A percentile compares a stretch with the other conserved stretches of the same genome.
Evolutionary conservation across 2,329 filamentous ascomycete genomes (phyloP).

Genomic region (Chalara sp.): DNA sequence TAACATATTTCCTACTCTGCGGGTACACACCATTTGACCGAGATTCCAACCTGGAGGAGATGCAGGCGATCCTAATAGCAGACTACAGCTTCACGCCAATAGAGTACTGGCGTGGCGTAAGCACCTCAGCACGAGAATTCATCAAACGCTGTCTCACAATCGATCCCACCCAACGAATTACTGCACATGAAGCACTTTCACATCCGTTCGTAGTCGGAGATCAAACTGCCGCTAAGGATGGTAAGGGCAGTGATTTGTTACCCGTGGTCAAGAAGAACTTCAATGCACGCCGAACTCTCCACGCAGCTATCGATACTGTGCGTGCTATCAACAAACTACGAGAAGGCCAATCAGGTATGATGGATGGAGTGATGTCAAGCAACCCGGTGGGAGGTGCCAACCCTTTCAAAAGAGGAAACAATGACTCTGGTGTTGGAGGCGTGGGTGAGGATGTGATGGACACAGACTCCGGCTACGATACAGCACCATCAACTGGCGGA

Average conservation of each 20-base stretch:
- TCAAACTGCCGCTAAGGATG: constrained; percentile 32
- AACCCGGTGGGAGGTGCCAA: constrained; percentile 39
- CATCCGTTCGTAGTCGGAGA: constrained; percentile 57
- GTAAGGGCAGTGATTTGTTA: constrained; percentile 48
- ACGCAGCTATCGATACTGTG: constrained; percentile 65
- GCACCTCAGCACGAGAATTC: constrained; percentile 79
- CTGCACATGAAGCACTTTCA: constrained; percentile 70
- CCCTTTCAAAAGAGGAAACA: constrained; percentile 35
- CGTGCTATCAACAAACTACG: constrained; percentile 65
- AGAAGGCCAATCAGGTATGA: constrained; percentile 51
- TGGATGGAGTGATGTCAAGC: constrained; percentile 51
- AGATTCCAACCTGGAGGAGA: constrained; percentile 95
- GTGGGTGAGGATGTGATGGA: constrained; percentile 17
- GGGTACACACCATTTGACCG: constrained; percentile 98
- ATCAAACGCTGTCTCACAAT: constrained; percentile 88
- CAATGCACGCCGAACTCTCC: constrained; percentile 61
- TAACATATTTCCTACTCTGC: constrained; percentile 96
- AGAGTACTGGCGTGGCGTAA: constrained; percentile 96
- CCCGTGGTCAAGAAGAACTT: constrained; percentile 70
- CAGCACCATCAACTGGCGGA: constrained; percentile 3
- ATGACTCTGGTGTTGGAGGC: constrained; percentile 25
- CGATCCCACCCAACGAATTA: constrained; percentile 81
- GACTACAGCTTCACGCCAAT: constrained; percentile 93
- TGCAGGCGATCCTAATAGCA: constrained; percentile 95
- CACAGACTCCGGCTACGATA: constrained; percentile 21